phyloP scores from a whole-genome alignment of 345 rosid species.

The Rhizophora apiculata region DNA sequence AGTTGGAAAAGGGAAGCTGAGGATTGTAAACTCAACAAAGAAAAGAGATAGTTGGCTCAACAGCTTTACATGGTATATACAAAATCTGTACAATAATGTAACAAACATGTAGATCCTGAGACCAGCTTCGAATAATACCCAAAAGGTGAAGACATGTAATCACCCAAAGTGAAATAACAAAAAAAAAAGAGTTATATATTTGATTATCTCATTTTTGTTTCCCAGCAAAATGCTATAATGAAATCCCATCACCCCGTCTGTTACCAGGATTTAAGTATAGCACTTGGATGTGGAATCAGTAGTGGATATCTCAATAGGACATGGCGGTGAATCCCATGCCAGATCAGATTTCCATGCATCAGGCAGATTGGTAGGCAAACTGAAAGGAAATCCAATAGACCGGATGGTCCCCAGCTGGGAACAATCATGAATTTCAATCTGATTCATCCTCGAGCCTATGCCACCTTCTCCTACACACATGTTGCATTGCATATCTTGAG shows the following conservation, averaged over 20 bases:
- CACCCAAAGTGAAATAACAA: conserved; percentile 6
- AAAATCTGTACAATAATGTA: conserved; percentile 29
- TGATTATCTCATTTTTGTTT: neutral
- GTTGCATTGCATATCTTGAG: conserved; percentile 37
- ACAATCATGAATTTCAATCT: conserved; percentile 6
- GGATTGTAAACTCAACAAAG: neutral
- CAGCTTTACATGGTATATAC: conserved; percentile 6
- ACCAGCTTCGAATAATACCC: conserved; percentile 8
- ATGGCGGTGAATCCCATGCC: conserved; percentile 49
- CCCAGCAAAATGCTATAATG: conserved; percentile 15
- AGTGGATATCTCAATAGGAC: conserved; percentile 52
- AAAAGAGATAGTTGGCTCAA: neutral
- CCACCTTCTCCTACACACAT: conserved; percentile 24
- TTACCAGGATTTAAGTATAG: conserved; percentile 36
- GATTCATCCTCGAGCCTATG: conserved; percentile 27
- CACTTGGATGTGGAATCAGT: conserved; percentile 52
- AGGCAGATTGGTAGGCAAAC: conserved; percentile 30
- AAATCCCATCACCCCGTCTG: conserved; percentile 10
- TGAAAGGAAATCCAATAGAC: conserved; percentile 58
- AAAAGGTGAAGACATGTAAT: neutral
- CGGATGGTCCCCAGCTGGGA: conserved; percentile 30
- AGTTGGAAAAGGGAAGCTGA: neutral
- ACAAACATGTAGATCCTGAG: conserved; percentile 9
- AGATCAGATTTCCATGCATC: conserved; percentile 38
- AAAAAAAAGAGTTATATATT: neutral